Percentiles rank a stretch among this genome's conserved stretches.
These are phyloP conservation scores for Triticum dicoccoides DNA, from an alignment of 176 grass and related monocot genomes.

Conservation along the genomic window DNA sequence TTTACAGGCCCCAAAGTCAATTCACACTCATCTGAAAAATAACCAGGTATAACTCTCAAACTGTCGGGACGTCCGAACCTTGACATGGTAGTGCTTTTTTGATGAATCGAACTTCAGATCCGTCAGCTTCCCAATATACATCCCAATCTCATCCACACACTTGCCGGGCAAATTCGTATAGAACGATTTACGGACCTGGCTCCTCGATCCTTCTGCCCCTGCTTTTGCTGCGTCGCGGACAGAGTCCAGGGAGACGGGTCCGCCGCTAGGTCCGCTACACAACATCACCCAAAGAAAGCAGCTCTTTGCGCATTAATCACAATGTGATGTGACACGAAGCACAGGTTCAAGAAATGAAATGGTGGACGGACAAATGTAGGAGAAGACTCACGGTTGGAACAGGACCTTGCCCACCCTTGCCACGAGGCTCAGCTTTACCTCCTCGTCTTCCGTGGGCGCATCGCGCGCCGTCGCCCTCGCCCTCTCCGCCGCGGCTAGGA, in stretches of 20 bases:
- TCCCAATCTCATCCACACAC: constrained; percentile 26
- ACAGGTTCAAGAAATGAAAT: constrained; percentile 12
- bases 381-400: constrained; percentile 33
- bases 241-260: constrained; percentile 21
- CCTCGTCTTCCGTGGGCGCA: neutral
- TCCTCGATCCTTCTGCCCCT: constrained; percentile 13
- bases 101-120: constrained; percentile 30
- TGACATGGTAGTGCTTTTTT: constrained; percentile 44
- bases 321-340: neutral
- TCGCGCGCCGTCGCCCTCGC: neutral
- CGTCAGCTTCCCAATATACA: neutral
- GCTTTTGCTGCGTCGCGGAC: constrained; percentile 12
- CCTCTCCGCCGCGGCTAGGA: constrained; percentile 30
- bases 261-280: neutral
- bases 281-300: neutral
- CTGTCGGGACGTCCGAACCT: constrained; percentile 15
- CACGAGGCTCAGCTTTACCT: constrained; percentile 28
- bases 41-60: constrained; percentile 2
- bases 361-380: neutral
- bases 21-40: neutral
- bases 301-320: neutral
- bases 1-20: neutral
- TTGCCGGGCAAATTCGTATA: constrained; percentile 26
- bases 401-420: constrained; percentile 39
- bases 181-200: constrained; percentile 36